A percentile compares a stretch with the other conserved stretches of the same genome.
Conservation (phyloP, 1,139 yeast genomes). For the Lodderomyces elongisporus region DNA sequence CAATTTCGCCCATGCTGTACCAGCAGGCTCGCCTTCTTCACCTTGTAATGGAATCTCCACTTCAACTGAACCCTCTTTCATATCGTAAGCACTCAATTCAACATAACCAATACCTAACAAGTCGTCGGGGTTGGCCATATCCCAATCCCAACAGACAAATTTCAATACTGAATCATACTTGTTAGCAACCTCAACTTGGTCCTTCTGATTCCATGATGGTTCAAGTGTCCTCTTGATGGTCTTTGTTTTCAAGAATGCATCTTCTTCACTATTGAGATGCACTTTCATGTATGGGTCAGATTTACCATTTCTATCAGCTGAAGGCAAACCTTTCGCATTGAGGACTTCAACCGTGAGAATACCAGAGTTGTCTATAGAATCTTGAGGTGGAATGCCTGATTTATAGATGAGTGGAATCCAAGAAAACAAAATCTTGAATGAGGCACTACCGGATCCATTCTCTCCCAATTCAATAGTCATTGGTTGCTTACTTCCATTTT, state of each 20-base stretch:
- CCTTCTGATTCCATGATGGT: conserved; percentile 78
- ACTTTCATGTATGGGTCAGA: conserved; percentile 86
- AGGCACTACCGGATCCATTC: conserved; percentile 28
- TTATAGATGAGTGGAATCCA: conserved; percentile 71
- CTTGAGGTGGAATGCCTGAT: conserved; percentile 63
- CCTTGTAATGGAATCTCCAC: conserved; percentile 51
- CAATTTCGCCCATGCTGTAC: conserved; percentile 55
- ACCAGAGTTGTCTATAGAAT: conserved; percentile 75
- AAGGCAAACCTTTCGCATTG: conserved; percentile 64
- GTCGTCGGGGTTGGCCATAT: conserved; percentile 85
- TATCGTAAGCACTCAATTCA: conserved; percentile 57
- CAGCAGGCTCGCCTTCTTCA: conserved; percentile 57
- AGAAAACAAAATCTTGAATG: conserved; percentile 58
- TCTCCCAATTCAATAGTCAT: conserved; percentile 46
- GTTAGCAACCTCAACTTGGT: conserved; percentile 48
- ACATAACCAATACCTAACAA: conserved; percentile 64
- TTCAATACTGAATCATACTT: conserved; percentile 57
- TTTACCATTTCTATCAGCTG: conserved; percentile 86
- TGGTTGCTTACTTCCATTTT: conserved; percentile 60
- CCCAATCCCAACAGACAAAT: conserved; percentile 80
- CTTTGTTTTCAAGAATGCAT: conserved; percentile 65
- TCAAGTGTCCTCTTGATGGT: conserved; percentile 78
- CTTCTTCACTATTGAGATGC: conserved; percentile 56
- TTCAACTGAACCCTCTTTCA: conserved; percentile 45
- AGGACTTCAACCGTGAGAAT: conserved; percentile 56